These are phyloP conservation scores for Eremothecium coryli DNA, from an alignment of 1,139 yeast genomes.

Conservation along the genomic window DNA sequence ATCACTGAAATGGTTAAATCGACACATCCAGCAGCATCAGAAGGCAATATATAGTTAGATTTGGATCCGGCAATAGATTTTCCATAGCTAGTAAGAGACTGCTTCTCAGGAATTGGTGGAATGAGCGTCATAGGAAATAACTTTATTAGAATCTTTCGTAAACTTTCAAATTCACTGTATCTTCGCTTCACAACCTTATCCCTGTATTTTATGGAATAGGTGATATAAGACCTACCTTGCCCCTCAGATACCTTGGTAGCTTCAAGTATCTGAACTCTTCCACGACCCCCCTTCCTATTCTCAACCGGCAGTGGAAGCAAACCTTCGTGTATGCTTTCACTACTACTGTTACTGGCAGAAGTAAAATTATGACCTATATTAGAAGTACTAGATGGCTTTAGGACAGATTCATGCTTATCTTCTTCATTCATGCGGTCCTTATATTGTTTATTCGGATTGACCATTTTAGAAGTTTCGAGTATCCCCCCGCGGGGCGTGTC, in stretches of 20 bases:
- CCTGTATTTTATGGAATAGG: conserved; percentile 65
- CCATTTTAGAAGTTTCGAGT: conserved; percentile 1
- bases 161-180: conserved; percentile 84
- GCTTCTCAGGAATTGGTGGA: conserved; percentile 96
- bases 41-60: conserved; percentile 24
- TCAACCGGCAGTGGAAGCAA: conserved; percentile 4
- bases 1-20: conserved; percentile 26
- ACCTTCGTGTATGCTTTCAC: conserved; percentile 10
- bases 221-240: conserved; percentile 60
- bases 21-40: conserved; percentile 24
- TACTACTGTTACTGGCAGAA: conserved; percentile 8
- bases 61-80: conserved; percentile 26
- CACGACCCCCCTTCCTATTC: conserved; percentile 6
- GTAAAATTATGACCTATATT: conserved; percentile 8
- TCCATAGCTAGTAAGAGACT: conserved; percentile 32
- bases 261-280: conserved; percentile 45
- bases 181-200: conserved; percentile 62
- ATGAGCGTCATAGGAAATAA: conserved; percentile 74
- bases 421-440: conserved; percentile 6
- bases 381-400: conserved; percentile 11
- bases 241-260: conserved; percentile 78
- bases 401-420: conserved; percentile 16
- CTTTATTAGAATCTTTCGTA: conserved; percentile 58
- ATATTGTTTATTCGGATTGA: conserved; percentile 16
- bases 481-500: conserved; percentile 2